A percentile compares a stretch with the other conserved stretches of the same genome.
Conservation (phyloP, 2,329 filamentous ascomycete species). For the Elsinoe batatas region DNA sequence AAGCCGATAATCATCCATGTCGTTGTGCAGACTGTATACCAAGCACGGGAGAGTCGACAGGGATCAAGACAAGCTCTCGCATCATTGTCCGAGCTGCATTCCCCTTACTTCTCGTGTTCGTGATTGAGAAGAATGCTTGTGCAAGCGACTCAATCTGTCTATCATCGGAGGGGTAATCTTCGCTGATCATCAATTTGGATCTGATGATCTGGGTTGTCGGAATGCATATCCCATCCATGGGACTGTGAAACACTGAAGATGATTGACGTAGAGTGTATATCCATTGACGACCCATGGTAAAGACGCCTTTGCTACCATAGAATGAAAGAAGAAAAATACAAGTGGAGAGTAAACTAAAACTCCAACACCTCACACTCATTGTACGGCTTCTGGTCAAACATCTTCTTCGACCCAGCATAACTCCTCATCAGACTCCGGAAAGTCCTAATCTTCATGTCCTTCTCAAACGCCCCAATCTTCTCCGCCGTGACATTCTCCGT, state of each 20-base stretch:
- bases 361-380: conserved; percentile 16
- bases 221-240: not conserved
- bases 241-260: not conserved
- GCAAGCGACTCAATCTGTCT: not conserved
- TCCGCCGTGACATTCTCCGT: conserved; percentile 19
- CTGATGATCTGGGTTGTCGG: too few relatives aligned
- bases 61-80: not conserved
- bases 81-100: not conserved
- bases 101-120: not conserved
- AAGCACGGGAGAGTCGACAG: too few relatives aligned
- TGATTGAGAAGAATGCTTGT: not conserved
- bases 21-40: not conserved
- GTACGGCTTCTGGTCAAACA: conserved; percentile 20
- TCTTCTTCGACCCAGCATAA: conserved; percentile 20
- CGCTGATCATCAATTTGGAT: too few relatives aligned
- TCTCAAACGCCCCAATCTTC: conserved; percentile 28
- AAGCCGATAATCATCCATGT: not conserved
- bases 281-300: not conserved
- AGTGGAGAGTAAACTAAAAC: too few relatives aligned
- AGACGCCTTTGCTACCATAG: not conserved
- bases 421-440: conserved; percentile 23
- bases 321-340: too few relatives aligned
- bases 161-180: not conserved
- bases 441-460: conserved; percentile 29
- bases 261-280: not conserved